A percentile compares a stretch with the other conserved stretches of the same genome.
Evolutionary conservation across 306 rosid species (phyloP).

Genomic region (Ceratonia siliqua): DNA sequence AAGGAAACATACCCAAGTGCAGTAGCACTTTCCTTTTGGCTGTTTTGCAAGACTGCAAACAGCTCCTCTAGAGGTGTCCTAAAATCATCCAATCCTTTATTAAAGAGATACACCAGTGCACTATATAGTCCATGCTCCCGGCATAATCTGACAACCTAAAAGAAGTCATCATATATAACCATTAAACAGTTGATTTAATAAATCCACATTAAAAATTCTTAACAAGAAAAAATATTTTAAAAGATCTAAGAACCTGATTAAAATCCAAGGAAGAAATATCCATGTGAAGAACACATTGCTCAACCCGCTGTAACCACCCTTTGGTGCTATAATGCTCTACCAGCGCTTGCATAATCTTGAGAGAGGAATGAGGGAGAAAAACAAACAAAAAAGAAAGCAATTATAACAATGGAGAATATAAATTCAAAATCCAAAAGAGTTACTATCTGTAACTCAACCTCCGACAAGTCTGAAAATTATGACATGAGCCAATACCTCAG

Average conservation of each 20-base stretch:
- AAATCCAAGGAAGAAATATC: conserved; percentile 98
- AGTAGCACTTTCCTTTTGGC: conserved; percentile 62
- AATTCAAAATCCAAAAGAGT: conserved; percentile 20
- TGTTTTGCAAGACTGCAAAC: conserved; percentile 68
- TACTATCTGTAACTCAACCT: conserved; percentile 13
- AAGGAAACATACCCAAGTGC: conserved; percentile 70
- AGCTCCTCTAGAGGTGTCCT: conserved; percentile 94
- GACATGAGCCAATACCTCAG: conserved; percentile 70
- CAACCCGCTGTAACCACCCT: conserved; percentile 94
- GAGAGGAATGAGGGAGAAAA: conserved; percentile 18
- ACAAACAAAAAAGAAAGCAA: background rate
- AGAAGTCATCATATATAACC: conserved; percentile 27
- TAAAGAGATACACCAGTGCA: conserved; percentile 89
- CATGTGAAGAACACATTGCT: conserved; percentile 99
- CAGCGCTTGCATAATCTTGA: conserved; percentile 95
- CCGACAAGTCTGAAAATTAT: conserved; percentile 32
- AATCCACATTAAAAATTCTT: conserved; percentile 17
- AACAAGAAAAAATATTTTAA: conserved; percentile 31
- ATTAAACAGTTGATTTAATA: conserved; percentile 25
- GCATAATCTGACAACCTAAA: conserved; percentile 83
- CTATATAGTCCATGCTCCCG: conserved; percentile 93
- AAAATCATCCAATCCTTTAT: conserved; percentile 94
- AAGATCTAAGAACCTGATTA: conserved; percentile 72
- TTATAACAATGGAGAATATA: conserved; percentile 1
- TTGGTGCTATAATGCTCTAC: conserved; percentile 89